These are phyloP conservation scores for Eragrostis tef DNA, from an alignment of 202 grass and related monocot species.

Conservation along the genomic window DNA sequence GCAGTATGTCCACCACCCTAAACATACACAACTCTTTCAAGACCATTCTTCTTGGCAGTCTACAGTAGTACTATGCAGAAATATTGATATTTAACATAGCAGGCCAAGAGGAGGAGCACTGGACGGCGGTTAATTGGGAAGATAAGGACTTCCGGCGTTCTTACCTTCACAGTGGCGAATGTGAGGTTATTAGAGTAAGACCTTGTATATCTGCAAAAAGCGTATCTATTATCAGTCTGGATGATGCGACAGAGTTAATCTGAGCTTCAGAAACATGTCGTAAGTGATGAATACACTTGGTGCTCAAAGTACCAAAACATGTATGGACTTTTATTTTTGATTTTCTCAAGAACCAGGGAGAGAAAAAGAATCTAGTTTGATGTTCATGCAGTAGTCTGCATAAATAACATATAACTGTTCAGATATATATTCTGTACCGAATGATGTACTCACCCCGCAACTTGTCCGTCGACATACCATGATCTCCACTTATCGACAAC, in stretches of 20 bases:
- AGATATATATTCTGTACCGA: not conserved
- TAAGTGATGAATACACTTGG: not conserved
- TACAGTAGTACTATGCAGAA: not conserved
- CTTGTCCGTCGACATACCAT: conserved; percentile 39
- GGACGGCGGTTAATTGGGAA: not conserved
- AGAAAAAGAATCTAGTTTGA: not conserved
- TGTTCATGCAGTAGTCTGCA: not conserved
- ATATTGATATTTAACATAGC: not conserved
- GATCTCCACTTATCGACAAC: conserved; percentile 58
- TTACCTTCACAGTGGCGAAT: conserved; percentile 67
- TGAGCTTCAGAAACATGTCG: not conserved
- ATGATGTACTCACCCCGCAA: conserved; percentile 30
- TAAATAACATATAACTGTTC: not conserved
- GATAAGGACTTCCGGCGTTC: not conserved
- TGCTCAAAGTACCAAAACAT: not conserved
- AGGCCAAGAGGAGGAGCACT: not conserved
- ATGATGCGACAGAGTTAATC: not conserved
- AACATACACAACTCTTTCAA: not conserved
- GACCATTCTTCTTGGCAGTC: not conserved
- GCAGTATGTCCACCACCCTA: conserved; percentile 63
- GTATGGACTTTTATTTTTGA: not conserved
- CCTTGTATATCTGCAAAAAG: conserved; percentile 55
- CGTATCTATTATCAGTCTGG: not conserved
- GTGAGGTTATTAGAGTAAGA: conserved; percentile 23
- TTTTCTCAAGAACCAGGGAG: too few species aligned